A percentile compares a stretch with the other conserved stretches of the same genome.
Conservation (phyloP, 306 rosid genomes). For the Rosa chinensis region DNA sequence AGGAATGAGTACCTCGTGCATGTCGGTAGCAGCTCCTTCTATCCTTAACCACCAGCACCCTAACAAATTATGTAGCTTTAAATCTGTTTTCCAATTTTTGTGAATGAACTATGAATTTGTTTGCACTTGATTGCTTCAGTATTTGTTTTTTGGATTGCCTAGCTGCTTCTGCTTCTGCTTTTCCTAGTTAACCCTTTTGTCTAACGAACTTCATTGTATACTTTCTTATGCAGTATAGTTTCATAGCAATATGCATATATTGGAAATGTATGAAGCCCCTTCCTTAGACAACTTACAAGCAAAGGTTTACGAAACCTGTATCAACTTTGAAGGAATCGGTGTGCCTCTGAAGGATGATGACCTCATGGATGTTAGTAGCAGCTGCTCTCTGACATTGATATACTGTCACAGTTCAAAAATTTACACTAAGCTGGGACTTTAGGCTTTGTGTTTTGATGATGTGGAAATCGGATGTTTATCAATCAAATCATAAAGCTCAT, state of each 20-base stretch:
- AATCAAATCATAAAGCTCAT: slow-evolving; percentile 70
- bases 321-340: neutral
- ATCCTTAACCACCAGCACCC: too few species aligned
- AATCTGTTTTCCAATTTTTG: too few species aligned
- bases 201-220: neutral
- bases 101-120: neutral
- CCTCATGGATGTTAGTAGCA: neutral
- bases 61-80: too few species aligned
- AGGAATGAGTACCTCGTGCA: too few species aligned
- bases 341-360: neutral
- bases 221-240: neutral
- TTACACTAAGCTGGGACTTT: neutral
- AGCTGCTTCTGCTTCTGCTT: neutral
- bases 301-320: neutral
- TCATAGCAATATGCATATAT: neutral
- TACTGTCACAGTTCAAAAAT: neutral
- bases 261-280: neutral
- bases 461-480: slow-evolving; percentile 58
- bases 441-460: slow-evolving; percentile 26
- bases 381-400: neutral
- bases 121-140: neutral
- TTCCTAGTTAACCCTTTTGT: neutral
- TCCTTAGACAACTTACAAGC: neutral
- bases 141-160: neutral
- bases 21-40: too few species aligned